phyloP scores from a whole-genome alignment of 805 yeast genomes.

The Saturnispora besseyi region DNA sequence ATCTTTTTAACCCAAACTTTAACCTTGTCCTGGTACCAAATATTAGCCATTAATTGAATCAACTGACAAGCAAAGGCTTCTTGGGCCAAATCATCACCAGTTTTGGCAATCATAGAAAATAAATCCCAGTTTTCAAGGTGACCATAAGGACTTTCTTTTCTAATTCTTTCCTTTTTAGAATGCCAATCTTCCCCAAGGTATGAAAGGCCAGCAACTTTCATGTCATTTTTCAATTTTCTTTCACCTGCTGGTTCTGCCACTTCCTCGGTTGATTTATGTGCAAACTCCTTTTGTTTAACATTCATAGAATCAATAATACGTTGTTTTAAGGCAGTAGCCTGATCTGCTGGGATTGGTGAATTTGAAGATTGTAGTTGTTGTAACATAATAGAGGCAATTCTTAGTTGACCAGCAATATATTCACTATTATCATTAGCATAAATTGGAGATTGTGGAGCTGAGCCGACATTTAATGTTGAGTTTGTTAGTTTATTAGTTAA shows the following conservation, averaged over 20 bases:
- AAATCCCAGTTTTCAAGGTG: conserved; percentile 89
- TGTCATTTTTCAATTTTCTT: conserved; percentile 83
- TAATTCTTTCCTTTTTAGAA: conserved; percentile 68
- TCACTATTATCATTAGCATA: conserved; percentile 17
- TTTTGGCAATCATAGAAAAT: conserved; percentile 91
- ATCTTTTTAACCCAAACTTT: conserved; percentile 88
- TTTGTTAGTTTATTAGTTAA: conserved; percentile 33
- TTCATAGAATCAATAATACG: conserved; percentile 68
- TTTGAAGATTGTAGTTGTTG: conserved; percentile 66
- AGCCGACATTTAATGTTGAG: neutral
- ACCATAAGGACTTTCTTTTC: conserved; percentile 72
- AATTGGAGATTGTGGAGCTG: neutral
- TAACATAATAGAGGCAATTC: conserved; percentile 93
- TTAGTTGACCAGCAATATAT: conserved; percentile 78
- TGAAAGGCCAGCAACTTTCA: conserved; percentile 69
- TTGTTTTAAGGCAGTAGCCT: conserved; percentile 58
- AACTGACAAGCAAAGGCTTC: conserved; percentile 97
- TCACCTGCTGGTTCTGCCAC: conserved; percentile 75
- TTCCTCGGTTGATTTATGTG: conserved; percentile 24
- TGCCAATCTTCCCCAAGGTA: conserved; percentile 92
- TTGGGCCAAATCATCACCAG: conserved; percentile 92
- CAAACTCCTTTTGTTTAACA: conserved; percentile 51
- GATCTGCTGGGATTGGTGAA: conserved; percentile 48
- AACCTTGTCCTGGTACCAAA: conserved; percentile 66
- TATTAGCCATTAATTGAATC: conserved; percentile 74